Base-by-base conservation (phyloP, 345 rosid genomes). In the Acer yangbiense region DNA sequence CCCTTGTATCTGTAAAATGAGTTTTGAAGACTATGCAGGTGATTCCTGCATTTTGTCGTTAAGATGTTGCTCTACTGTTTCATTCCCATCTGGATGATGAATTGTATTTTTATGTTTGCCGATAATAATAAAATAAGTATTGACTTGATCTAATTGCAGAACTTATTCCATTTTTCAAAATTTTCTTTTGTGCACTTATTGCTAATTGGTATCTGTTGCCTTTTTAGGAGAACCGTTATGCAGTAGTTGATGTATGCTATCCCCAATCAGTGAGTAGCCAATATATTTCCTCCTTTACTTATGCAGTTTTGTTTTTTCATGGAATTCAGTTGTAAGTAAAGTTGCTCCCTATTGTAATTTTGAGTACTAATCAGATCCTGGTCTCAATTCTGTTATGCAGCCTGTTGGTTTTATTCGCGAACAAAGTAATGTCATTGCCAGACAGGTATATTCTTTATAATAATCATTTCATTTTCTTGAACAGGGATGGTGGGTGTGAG, bases 191-290 rank as follows among this genome's bases (percentile, higher is more conserved):
- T 48, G 7, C 4, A n/a, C 17, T 16, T 75, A 4, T 74, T 44
- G 35, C 68, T 74, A 60, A 60, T 81, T 81, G 32, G 11, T 9
- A 25, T 69, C 62, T 81, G 16, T 74, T 76, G 39, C 13, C 18
- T 61, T 71, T 89, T 84, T 88, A 95, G 96, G 99, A 95, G 85
- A 95, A 91, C 69, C 96, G 97, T n/a, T 93, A 95, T 85, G 89
- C 86, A 29, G 73, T 93, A 18, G 91, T 93, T 32, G 99, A 95
- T 83, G 98, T 92, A 54, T 92, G 94, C 87, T 91, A 89, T 81
- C 98, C 98, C 52, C 83, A 89, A 73, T 72, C 94, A 29, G 98
- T 95, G 75, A 90, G 96, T 89, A 58, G 29, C 73, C 9, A 48
- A 23, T 66, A 35, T 17, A n/a, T 17, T 39, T 65, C n/a, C 14